Evolutionary conservation across 2,329 filamentous ascomycete species (phyloP).

Genomic region (Diaporthe citri): DNA sequence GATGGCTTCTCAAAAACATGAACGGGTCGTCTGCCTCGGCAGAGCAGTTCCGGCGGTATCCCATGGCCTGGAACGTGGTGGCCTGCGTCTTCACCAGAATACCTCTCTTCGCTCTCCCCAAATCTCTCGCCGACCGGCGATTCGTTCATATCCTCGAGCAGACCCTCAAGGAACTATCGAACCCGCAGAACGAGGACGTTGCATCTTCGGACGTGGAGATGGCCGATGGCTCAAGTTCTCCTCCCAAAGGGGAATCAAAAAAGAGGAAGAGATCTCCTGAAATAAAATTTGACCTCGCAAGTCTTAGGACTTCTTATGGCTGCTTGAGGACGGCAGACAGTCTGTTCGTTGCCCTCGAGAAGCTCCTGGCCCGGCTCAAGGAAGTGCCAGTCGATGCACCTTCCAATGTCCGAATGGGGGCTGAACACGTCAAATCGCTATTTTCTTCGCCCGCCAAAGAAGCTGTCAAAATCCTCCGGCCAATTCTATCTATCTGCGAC

Average conservation of each 20-base stretch:
- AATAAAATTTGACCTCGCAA: slow-evolving; percentile 54
- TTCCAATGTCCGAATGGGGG: slow-evolving; percentile 63
- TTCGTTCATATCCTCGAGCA: slow-evolving; percentile 77
- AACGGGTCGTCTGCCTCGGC: slow-evolving; percentile 59
- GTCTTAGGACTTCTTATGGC: slow-evolving; percentile 54
- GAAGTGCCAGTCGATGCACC: slow-evolving; percentile 46
- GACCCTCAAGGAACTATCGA: slow-evolving; percentile 70
- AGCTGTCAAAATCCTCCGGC: slow-evolving; percentile 58
- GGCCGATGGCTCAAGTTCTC: slow-evolving; percentile 45
- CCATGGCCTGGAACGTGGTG: slow-evolving; percentile 72
- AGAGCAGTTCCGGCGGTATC: slow-evolving; percentile 67
- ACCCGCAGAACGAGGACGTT: slow-evolving; percentile 43
- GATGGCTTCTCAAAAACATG: slow-evolving; percentile 75
- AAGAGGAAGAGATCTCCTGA: slow-evolving; percentile 61
- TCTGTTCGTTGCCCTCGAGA: slow-evolving; percentile 60
- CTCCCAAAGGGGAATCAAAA: slow-evolving; percentile 46
- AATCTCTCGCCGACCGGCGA: slow-evolving; percentile 76
- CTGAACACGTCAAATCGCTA: slow-evolving; percentile 69
- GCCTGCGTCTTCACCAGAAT: slow-evolving; percentile 73
- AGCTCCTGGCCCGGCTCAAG: slow-evolving; percentile 61
- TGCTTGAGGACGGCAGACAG: slow-evolving; percentile 62
- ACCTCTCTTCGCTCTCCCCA: slow-evolving; percentile 76
- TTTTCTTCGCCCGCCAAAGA: slow-evolving; percentile 65
- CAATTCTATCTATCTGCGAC: slow-evolving; percentile 61
- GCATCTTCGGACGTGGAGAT: slow-evolving; percentile 44